Evolutionary conservation across 2,329 filamentous ascomycete species (phyloP), one percentile per base, ranked within the genome.

Genomic region (Sarocladium brachiariae): DNA sequence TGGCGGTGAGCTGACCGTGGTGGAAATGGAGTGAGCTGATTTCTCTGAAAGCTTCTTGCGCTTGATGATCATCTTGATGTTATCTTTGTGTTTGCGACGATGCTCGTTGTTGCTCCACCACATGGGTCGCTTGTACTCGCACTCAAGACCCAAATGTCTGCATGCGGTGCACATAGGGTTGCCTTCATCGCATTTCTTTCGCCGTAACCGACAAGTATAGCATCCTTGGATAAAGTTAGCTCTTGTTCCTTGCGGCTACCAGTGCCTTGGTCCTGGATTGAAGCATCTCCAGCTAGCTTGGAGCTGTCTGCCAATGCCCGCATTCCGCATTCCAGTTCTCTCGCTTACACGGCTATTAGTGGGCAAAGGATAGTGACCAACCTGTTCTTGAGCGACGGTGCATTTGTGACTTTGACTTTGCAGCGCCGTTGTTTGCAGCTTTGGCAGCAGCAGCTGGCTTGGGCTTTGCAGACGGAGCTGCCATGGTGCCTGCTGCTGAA

Each of bases 61-160:
- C 81, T 96, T 96, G 76, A 99, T 97, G 69, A 92, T 89, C 70
- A 87, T 86, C 78, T 99, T 99, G 77, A 99, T 95, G 59, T 85
- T 75, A 65, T 97, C 93, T 73, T 97, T 99, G 67, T 96, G 89
- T 51, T 84, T 74, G 60, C 86, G 82, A 59, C 93, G 80, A 63
- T 87, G 83, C 56, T 96, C 90, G 63, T 87, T 87, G 76, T 93
- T 96, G 71, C 86, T 87, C 93, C 93, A 99, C 93, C 93, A 99
- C 71, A 88, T 82, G 33, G 93, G 93, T 64, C 91, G 78, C 77
- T 95, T 96, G 75, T 97, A 99, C 75, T 97, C 90, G 74, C 93
- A 99, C 62, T 79, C 77, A 52, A 99, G 78, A 50, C 87, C 87
- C 51, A 99, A 84, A 63, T 83, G 77, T 59, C 80, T 83, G 76